These are phyloP conservation scores for Tothia fuscella DNA, from an alignment of 2,329 filamentous ascomycete species.

Conservation along the genomic window DNA sequence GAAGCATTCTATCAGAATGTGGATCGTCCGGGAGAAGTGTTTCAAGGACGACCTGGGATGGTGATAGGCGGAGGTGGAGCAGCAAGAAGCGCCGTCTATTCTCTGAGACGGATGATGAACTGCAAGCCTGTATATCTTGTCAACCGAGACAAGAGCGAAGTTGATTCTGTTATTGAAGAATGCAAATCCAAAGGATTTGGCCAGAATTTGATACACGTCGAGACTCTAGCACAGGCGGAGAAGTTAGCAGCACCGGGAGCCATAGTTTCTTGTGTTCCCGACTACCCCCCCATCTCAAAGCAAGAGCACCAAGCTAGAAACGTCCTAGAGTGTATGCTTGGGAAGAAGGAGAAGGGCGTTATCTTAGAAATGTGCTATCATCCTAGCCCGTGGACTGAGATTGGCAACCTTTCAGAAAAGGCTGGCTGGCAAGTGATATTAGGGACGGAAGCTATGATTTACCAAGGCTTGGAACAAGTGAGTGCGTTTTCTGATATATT, in stretches of 20 bases:
- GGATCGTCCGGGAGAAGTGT: conserved; percentile 31
- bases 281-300: conserved; percentile 55
- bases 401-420: conserved; percentile 48
- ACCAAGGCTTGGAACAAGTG: conserved; percentile 60
- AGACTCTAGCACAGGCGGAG: conserved; percentile 47
- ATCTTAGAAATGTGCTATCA: conserved; percentile 80
- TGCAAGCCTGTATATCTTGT: conserved; percentile 62
- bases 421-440: conserved; percentile 62
- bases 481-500: conserved; percentile 10
- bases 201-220: conserved; percentile 47
- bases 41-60: conserved; percentile 52
- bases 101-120: conserved; percentile 56
- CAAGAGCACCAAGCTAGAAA: conserved; percentile 49
- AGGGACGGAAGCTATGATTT: conserved; percentile 66
- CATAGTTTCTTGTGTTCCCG: conserved; percentile 63
- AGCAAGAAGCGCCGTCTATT: conserved; percentile 66
- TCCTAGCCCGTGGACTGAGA: conserved; percentile 54
- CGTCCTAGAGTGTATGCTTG: conserved; percentile 40
- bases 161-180: conserved; percentile 54
- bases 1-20: conserved; percentile 50
- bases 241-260: conserved; percentile 48
- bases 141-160: conserved; percentile 58
- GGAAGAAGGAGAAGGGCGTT: conserved; percentile 46
- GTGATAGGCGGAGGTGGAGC: conserved; percentile 70
- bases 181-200: conserved; percentile 49